Percentiles rank a stretch among this genome's conserved stretches.
phyloP scores from a whole-genome alignment of 805 yeast species.

The Kregervanrija pseudodelftensis region DNA sequence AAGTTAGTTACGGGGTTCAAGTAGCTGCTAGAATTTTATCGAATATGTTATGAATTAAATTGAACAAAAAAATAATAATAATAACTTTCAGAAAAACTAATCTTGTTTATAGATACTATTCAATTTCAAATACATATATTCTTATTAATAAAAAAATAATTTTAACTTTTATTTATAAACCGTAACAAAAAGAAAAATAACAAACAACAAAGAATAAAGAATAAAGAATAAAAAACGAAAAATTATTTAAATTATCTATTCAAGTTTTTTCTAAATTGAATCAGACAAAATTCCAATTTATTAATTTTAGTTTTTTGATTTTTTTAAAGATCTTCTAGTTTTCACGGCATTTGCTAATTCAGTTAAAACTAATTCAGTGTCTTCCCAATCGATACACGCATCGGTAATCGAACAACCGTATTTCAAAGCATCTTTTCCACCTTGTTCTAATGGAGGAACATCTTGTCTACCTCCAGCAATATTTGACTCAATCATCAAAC shows the following conservation, averaged over 20 bases:
- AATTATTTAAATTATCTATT: background rate
- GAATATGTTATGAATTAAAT: slow-evolving; percentile 32
- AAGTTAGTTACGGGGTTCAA: slow-evolving; percentile 55
- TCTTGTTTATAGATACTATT: background rate
- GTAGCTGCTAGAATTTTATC: slow-evolving; percentile 60
- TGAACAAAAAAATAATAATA: background rate
- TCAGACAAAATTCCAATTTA: background rate
- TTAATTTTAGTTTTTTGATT: background rate
- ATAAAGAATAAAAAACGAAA: background rate
- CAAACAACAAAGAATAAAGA: background rate
- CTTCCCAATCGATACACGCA: slow-evolving; percentile 90
- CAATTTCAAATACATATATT: background rate
- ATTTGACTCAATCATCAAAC: slow-evolving; percentile 95
- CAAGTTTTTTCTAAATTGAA: background rate
- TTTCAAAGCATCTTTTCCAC: slow-evolving; percentile 67
- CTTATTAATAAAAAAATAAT: background rate
- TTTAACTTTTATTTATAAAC: background rate
- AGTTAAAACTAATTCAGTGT: slow-evolving; percentile 66
- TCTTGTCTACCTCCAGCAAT: slow-evolving; percentile 90
- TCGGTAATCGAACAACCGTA: slow-evolving; percentile 98
- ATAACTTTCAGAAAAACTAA: background rate
- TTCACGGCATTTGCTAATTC: slow-evolving; percentile 74
- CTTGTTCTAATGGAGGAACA: slow-evolving; percentile 55
- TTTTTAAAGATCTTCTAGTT: slow-evolving; percentile 49
- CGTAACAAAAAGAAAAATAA: background rate